Percentiles rank a stretch among this genome's conserved stretches.
Conservation (phyloP, 1,139 yeast genomes). For the Blastobotrys petasosporus region DNA sequence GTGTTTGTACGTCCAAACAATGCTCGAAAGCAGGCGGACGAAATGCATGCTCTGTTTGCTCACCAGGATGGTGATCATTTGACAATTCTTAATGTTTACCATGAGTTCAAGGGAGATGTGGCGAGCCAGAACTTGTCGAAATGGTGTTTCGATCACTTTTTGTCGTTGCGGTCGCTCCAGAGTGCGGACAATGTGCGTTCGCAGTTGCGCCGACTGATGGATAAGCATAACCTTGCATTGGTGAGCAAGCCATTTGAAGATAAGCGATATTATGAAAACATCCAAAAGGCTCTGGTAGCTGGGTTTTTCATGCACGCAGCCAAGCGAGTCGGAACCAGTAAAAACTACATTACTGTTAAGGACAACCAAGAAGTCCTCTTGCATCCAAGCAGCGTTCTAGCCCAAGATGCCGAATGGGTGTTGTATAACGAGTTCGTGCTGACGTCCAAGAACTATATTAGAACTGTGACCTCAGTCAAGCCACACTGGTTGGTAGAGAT, state of each 20-base stretch:
- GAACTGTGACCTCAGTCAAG: conserved; percentile 87
- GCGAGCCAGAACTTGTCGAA: conserved; percentile 44
- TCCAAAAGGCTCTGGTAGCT: conserved; percentile 79
- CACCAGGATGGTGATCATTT: conserved; percentile 93
- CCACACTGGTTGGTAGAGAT: conserved; percentile 88
- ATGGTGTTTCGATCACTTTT: conserved; percentile 91
- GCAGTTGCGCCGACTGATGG: conserved; percentile 82
- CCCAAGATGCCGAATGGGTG: conserved; percentile 86
- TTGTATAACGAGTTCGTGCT: conserved; percentile 91
- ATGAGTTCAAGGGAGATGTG: conserved; percentile 66
- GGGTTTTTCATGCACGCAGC: conserved; percentile 99
- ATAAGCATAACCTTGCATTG: conserved; percentile 66
- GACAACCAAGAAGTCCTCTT: conserved; percentile 93
- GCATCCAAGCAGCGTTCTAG: conserved; percentile 88
- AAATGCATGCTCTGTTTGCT: conserved; percentile 78
- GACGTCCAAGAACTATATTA: conserved; percentile 85
- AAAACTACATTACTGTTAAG: conserved; percentile 76
- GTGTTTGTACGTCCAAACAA: conserved; percentile 91
- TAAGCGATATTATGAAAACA: conserved; percentile 57
- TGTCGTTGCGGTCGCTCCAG: conserved; percentile 74
- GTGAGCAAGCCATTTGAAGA: conserved; percentile 66
- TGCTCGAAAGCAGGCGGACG: conserved; percentile 88
- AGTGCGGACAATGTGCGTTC: conserved; percentile 81
- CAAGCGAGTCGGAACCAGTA: conserved; percentile 43
- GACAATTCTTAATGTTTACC: conserved; percentile 80